Evolutionary conservation across 345 rosid species (phyloP), one percentile per base, ranked within the genome.

Genomic region (Camelina hispida): DNA sequence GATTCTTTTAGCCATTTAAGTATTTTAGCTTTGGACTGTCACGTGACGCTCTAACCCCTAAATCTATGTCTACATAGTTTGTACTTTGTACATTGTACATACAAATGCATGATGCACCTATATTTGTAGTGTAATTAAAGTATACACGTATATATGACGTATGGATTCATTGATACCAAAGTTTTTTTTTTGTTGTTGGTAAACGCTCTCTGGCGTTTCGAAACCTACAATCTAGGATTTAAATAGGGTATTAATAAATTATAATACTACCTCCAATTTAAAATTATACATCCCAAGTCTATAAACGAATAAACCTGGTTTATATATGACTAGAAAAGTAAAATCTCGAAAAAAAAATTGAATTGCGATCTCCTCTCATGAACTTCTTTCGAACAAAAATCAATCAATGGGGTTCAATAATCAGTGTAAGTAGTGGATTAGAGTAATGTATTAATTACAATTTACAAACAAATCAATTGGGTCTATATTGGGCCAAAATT

Each of bases 11-110:
- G 30, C 28, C 8, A 46, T 10, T 47, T 30, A 48, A 34, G 57
- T 50, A 28, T n/a, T 16, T 47, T 47, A 48, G 44, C 66, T 50
- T 35, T 38, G 52, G 68, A 51, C 2, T 61, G 60, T 50, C 75
- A 71, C 68, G 68, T 71, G 75, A 51, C 52, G 14, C 68, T 25
- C 52, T 50, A 59, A 16, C 52, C 51, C 61, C 68, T 61, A 71
- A 51, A 51, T 72, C 61, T 62, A 72, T 22, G 51, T 60, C 75
- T 50, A 28, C 35, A 71, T 15, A 58, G 15, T 70, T 9, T 38
- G 12, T 9, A 8, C 37, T 4, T 44, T 51, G 20, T 51, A 8
- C 37, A 28, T 44, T 35, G 15, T 51, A 22, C 37, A 68, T 50
- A 35, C 50, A 71, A 14, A 60, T 48, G 68, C 59, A 60, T 62